These are phyloP conservation scores for Jasminum sambac DNA, from an alignment of 257 asterid species.

Conservation along the genomic window DNA sequence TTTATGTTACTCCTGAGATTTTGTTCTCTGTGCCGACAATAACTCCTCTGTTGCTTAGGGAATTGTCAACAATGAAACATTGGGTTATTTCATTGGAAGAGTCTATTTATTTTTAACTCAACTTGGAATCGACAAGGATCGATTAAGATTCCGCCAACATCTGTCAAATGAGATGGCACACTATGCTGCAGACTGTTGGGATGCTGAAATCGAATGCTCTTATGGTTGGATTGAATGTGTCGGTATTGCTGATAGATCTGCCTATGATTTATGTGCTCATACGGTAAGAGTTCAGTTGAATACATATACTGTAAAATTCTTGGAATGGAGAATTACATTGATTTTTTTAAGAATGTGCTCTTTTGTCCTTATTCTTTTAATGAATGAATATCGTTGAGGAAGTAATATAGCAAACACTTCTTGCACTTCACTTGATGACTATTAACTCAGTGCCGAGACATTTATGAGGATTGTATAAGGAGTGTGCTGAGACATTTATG, in stretches of 20 bases:
- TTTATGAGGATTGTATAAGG: neutral
- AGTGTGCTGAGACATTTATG: slow-evolving; percentile 5
- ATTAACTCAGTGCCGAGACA: slow-evolving; percentile 8
- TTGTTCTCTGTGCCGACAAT: slow-evolving; percentile 15
- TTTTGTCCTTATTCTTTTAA: neutral
- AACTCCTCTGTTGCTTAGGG: slow-evolving; percentile 43
- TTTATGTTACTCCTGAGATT: neutral
- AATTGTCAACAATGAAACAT: slow-evolving; percentile 74
- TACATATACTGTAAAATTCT: slow-evolving; percentile 1
- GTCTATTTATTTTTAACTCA: slow-evolving; percentile 71
- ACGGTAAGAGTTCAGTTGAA: slow-evolving; percentile 41
- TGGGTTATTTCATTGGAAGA: slow-evolving; percentile 78
- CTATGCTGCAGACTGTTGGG: slow-evolving; percentile 95
- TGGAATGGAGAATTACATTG: neutral
- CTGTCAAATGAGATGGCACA: slow-evolving; percentile 90
- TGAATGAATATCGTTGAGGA: neutral
- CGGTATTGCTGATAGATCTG: slow-evolving; percentile 87
- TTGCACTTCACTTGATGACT: neutral
- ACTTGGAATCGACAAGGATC: slow-evolving; percentile 80
- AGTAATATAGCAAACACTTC: neutral
- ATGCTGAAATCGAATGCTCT: slow-evolving; percentile 83
- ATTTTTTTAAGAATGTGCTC: neutral
- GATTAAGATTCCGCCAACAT: slow-evolving; percentile 77
- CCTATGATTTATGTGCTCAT: slow-evolving; percentile 80
- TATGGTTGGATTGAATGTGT: slow-evolving; percentile 91